Percentiles rank a stretch among this genome's conserved stretches.
Evolutionary conservation across 805 yeast genomes (phyloP).

Genomic region (Saccharomycopsis babjevae): DNA sequence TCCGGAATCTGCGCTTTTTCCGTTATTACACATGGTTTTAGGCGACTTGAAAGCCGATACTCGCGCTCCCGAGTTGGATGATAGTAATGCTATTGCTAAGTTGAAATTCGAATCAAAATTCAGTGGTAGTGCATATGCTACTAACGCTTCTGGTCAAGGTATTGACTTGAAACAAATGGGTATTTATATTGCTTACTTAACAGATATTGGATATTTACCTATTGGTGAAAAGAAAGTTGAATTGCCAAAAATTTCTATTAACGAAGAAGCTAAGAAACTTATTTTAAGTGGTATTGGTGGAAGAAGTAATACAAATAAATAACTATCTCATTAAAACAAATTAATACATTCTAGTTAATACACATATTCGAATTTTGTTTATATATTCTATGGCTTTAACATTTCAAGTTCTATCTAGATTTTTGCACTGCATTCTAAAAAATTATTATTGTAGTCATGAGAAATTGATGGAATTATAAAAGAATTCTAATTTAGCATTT

Average conservation of each 20-base stretch:
- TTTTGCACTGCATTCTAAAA: no score
- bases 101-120: conserved; percentile 49
- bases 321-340: neutral
- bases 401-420: neutral
- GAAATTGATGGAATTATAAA: no score
- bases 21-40: conserved; percentile 86
- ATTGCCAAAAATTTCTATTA: conserved; percentile 44
- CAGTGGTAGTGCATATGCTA: conserved; percentile 35
- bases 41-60: conserved; percentile 87
- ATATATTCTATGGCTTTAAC: neutral
- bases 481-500: no score
- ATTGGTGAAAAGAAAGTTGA: conserved; percentile 27
- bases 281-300: conserved; percentile 63
- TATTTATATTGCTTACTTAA: conserved; percentile 68
- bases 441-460: no score
- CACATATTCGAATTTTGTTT: neutral
- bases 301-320: conserved; percentile 52
- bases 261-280: conserved; percentile 46
- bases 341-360: neutral
- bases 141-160: conserved; percentile 49
- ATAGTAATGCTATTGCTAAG: conserved; percentile 64
- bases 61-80: conserved; percentile 93
- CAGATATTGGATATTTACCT: conserved; percentile 71
- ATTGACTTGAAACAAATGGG: conserved; percentile 60
- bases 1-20: conserved; percentile 75